phyloP scores from a whole-genome alignment of 2,329 filamentous ascomycete species.

The Hypoxylon sp. region DNA sequence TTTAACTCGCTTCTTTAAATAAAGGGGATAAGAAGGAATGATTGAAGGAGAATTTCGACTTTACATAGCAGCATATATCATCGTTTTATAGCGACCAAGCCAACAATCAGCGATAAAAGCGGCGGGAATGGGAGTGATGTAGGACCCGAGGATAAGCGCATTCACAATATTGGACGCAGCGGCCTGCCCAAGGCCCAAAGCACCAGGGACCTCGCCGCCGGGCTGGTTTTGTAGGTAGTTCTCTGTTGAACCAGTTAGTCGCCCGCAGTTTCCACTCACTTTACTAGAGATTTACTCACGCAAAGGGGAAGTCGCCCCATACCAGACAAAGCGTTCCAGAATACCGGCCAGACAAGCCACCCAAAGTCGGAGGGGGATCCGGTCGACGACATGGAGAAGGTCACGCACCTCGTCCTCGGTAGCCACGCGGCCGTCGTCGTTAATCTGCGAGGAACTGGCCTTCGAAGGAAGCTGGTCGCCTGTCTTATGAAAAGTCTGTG shows the following conservation, averaged over 20 bases:
- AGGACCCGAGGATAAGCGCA: slow-evolving; percentile 30
- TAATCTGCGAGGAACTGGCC: background rate
- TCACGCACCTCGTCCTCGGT: slow-evolving; percentile 37
- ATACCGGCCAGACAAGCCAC: slow-evolving; percentile 32
- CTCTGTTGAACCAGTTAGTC: slow-evolving; percentile 22
- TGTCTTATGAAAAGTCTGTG: slow-evolving; percentile 7
- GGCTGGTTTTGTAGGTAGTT: slow-evolving; percentile 39
- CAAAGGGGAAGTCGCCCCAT: slow-evolving; percentile 34
- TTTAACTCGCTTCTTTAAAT: background rate
- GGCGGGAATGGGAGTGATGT: slow-evolving; percentile 29
- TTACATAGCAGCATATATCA: slow-evolving; percentile 34
- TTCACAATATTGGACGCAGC: slow-evolving; percentile 32
- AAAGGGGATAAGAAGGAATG: background rate
- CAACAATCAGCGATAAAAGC: slow-evolving; percentile 34
- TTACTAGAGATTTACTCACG: slow-evolving; percentile 25
- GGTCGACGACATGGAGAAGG: slow-evolving; percentile 34
- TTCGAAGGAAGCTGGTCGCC: slow-evolving; percentile 12
- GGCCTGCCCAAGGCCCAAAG: slow-evolving; percentile 31
- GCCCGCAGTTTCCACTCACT: background rate
- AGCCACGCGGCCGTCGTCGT: slow-evolving; percentile 31
- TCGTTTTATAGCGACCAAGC: slow-evolving; percentile 39
- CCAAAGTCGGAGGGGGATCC: slow-evolving; percentile 28
- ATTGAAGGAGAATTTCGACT: slow-evolving; percentile 3
- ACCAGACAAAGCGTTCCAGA: slow-evolving; percentile 33
- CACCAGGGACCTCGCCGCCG: slow-evolving; percentile 32